Evolutionary conservation across 805 yeast genomes (phyloP).

Genomic region (Ogataea methanolica): DNA sequence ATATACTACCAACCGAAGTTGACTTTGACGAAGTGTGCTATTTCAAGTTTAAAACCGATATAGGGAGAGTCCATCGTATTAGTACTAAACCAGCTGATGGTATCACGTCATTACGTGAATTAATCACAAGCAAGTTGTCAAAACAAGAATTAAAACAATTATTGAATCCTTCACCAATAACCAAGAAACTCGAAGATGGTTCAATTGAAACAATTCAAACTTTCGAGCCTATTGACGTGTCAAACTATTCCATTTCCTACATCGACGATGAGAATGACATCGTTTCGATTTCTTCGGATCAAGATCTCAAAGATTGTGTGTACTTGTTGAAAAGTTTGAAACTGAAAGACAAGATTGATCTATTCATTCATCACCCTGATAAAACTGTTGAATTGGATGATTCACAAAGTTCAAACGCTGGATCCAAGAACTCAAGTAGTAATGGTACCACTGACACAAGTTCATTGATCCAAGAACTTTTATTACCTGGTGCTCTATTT

Average conservation of each 20-base stretch:
- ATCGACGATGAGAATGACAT: slow-evolving; percentile 82
- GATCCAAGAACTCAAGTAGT: background rate
- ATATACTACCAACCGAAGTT: slow-evolving; percentile 12
- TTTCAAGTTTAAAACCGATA: slow-evolving; percentile 77
- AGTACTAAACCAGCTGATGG: slow-evolving; percentile 56
- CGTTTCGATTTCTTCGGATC: slow-evolving; percentile 69
- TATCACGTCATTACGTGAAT: slow-evolving; percentile 39
- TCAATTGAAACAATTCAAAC: slow-evolving; percentile 31
- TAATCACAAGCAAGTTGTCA: slow-evolving; percentile 39
- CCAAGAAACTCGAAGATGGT: slow-evolving; percentile 12
- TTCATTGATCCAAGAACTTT: slow-evolving; percentile 48
- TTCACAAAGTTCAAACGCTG: slow-evolving; percentile 11
- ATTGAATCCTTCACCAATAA: slow-evolving; percentile 1
- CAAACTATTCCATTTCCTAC: slow-evolving; percentile 54
- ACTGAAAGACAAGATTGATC: slow-evolving; percentile 56
- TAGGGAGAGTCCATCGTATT: slow-evolving; percentile 71
- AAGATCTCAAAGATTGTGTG: slow-evolving; percentile 74
- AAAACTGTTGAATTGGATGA: slow-evolving; percentile 25
- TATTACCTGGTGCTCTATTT: slow-evolving; percentile 61
- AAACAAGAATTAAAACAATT: slow-evolving; percentile 30
- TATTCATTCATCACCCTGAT: slow-evolving; percentile 66
- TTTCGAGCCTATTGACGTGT: too few species aligned
- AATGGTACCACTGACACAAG: background rate
- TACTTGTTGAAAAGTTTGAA: slow-evolving; percentile 43
- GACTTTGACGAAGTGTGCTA: slow-evolving; percentile 36